These are phyloP conservation scores for Saturnispora halmiae DNA, from an alignment of 805 yeast genomes.

Conservation along the genomic window DNA sequence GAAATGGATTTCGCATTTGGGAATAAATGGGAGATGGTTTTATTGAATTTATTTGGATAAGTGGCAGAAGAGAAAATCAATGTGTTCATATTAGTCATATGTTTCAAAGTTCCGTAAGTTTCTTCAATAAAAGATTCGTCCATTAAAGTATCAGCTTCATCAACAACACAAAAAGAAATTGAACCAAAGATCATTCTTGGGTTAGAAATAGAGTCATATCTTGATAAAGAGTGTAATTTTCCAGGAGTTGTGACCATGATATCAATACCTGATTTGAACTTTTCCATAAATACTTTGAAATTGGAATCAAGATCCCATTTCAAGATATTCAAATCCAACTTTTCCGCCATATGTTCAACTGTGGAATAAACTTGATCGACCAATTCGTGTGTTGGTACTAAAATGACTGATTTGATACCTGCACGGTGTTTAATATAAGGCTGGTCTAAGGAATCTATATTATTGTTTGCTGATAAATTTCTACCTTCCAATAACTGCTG, in stretches of 20 bases:
- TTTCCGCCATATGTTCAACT: conserved; percentile 25
- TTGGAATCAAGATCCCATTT: conserved; percentile 59
- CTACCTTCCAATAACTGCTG: conserved; percentile 59
- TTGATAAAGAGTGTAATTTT: conserved; percentile 37
- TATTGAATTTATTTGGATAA: conserved; percentile 68
- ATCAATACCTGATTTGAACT: conserved; percentile 52
- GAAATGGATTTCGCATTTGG: conserved; percentile 60
- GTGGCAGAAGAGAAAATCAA: conserved; percentile 84
- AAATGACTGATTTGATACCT: conserved; percentile 58
- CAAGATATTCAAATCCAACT: conserved; percentile 36
- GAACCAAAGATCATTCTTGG: conserved; percentile 33
- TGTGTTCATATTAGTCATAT: conserved; percentile 45
- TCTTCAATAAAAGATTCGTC: conserved; percentile 68
- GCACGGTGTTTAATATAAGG: conserved; percentile 27
- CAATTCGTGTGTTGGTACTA: conserved; percentile 85
- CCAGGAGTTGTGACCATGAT: conserved; percentile 81
- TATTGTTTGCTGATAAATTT: conserved; percentile 19
- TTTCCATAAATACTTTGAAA: conserved; percentile 42
- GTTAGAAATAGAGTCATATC: conserved; percentile 25
- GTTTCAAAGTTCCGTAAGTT: conserved; percentile 46
- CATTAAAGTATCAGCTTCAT: conserved; percentile 90
- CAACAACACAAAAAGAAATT: conserved; percentile 61
- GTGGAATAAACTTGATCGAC: conserved; percentile 66
- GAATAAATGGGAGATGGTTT: conserved; percentile 48
- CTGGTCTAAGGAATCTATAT: conserved; percentile 14